These are phyloP conservation scores for Candida railenensis DNA, from an alignment of 805 yeast species.

Conservation along the genomic window DNA sequence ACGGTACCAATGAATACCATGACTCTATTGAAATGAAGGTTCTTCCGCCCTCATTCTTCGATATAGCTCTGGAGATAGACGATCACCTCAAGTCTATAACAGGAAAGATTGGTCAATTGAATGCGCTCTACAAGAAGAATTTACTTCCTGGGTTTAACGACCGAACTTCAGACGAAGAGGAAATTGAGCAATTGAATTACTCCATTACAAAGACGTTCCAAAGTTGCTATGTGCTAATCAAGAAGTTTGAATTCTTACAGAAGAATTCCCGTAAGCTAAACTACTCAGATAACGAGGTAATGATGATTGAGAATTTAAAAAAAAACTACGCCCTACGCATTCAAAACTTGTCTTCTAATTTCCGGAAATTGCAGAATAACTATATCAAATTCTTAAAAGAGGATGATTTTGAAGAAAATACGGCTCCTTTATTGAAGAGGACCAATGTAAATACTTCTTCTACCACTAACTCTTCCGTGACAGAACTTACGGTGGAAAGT, in stretches of 20 bases:
- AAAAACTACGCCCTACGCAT: slow-evolving; percentile 82
- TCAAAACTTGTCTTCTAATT: slow-evolving; percentile 73
- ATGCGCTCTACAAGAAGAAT: slow-evolving; percentile 73
- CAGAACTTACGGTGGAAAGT: slow-evolving; percentile 20
- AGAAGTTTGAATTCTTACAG: slow-evolving; percentile 51
- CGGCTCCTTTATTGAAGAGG: slow-evolving; percentile 18
- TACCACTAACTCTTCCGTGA: slow-evolving; percentile 5
- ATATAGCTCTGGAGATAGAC: slow-evolving; percentile 71
- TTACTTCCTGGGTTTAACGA: slow-evolving; percentile 87
- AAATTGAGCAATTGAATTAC: slow-evolving; percentile 76
- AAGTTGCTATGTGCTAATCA: slow-evolving; percentile 71
- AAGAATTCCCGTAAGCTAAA: slow-evolving; percentile 41
- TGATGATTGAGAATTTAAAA: slow-evolving; percentile 76
- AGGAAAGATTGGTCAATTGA: slow-evolving; percentile 56
- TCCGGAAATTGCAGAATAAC: slow-evolving; percentile 84
- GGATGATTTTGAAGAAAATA: slow-evolving; percentile 59
- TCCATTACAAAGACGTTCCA: slow-evolving; percentile 76
- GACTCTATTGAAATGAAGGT: slow-evolving; percentile 57
- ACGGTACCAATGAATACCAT: slow-evolving; percentile 5
- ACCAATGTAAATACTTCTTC: not conserved
- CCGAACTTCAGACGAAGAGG: slow-evolving; percentile 68
- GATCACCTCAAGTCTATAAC: slow-evolving; percentile 53
- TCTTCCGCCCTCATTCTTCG: slow-evolving; percentile 78
- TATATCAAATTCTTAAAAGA: slow-evolving; percentile 82
- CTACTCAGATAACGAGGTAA: slow-evolving; percentile 48